These are phyloP conservation scores for Cladophialophora exuberans DNA, from an alignment of 2,329 filamentous ascomycete genomes.

Conservation along the genomic window DNA sequence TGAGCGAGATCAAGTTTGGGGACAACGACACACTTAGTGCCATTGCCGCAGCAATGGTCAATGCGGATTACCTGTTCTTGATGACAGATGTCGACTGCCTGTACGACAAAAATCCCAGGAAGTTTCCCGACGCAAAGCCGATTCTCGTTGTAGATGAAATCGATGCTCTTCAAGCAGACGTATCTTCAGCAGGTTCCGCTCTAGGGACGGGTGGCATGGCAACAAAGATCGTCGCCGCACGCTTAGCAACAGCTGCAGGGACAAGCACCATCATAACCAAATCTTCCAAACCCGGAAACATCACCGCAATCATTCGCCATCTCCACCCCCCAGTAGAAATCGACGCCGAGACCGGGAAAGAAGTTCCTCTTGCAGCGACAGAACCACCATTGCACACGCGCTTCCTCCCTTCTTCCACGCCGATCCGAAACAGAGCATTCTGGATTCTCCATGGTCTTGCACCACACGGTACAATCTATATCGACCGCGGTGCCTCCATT, in stretches of 20 bases:
- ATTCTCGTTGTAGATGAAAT: slow-evolving; percentile 96
- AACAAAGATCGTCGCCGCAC: slow-evolving; percentile 93
- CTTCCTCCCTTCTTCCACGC: slow-evolving; percentile 81
- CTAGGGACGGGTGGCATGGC: slow-evolving; percentile 96
- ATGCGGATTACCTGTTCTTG: slow-evolving; percentile 93
- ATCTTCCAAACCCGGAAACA: slow-evolving; percentile 91
- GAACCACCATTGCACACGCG: slow-evolving; percentile 79
- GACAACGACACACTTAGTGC: slow-evolving; percentile 98
- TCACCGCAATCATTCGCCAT: slow-evolving; percentile 82
- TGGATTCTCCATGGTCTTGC: slow-evolving; percentile 93
- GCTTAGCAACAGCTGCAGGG: slow-evolving; percentile 88
- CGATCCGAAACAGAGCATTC: slow-evolving; percentile 92
- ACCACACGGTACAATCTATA: slow-evolving; percentile 88
- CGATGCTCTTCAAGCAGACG: slow-evolving; percentile 77
- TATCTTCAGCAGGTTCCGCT: slow-evolving; percentile 84
- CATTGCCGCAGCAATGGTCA: slow-evolving; percentile 95
- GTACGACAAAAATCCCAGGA: slow-evolving; percentile 93
- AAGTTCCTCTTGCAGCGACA: slow-evolving; percentile 38
- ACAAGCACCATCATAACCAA: slow-evolving; percentile 95
- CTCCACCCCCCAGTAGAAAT: slow-evolving; percentile 60
- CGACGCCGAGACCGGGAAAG: slow-evolving; percentile 22
- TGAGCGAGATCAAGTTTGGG: slow-evolving; percentile 98
- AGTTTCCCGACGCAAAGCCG: slow-evolving; percentile 79
- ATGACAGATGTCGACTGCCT: slow-evolving; percentile 99
- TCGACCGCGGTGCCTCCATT: slow-evolving; percentile 83